Conservation (phyloP, 306 rosid genomes). For the Rubus idaeus region DNA sequence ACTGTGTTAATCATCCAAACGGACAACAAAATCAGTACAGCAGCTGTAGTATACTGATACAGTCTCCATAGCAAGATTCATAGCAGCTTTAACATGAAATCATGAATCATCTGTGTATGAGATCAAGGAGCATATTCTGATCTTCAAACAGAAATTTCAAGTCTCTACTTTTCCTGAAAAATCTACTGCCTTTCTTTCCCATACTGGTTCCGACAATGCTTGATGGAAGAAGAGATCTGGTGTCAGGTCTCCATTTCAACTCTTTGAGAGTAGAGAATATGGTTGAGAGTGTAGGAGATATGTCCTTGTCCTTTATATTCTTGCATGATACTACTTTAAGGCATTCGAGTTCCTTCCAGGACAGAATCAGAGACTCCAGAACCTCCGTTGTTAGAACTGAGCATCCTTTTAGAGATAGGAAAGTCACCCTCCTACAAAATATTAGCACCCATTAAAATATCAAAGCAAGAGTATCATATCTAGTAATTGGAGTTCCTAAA, state of each 20-base stretch:
- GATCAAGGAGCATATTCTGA: slow-evolving; percentile 34
- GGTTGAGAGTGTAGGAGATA: slow-evolving; percentile 63
- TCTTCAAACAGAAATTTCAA: slow-evolving; percentile 30
- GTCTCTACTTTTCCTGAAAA: slow-evolving; percentile 59
- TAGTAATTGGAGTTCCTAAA: background rate
- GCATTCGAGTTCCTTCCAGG: slow-evolving; percentile 69
- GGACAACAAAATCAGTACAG: slow-evolving; percentile 27
- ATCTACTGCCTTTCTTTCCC: slow-evolving; percentile 79
- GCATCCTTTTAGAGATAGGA: slow-evolving; percentile 72
- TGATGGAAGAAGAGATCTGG: slow-evolving; percentile 56
- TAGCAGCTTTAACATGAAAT: slow-evolving; percentile 27
- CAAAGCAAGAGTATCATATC: background rate
- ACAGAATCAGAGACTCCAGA: slow-evolving; percentile 62
- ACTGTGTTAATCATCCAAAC: slow-evolving; percentile 37
- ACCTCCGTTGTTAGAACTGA: slow-evolving; percentile 75
- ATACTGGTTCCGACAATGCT: slow-evolving; percentile 50
- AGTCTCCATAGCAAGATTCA: slow-evolving; percentile 23
- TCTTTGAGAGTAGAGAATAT: slow-evolving; percentile 64
- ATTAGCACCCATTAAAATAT: background rate
- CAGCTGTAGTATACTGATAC: slow-evolving; percentile 30
- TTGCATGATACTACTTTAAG: slow-evolving; percentile 78
- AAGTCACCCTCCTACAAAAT: slow-evolving; percentile 68
- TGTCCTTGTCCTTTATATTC: slow-evolving; percentile 64
- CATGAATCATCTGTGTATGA: slow-evolving; percentile 29
- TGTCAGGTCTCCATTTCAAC: slow-evolving; percentile 83